Conservation (phyloP, 1,284 basidiomycete species). For the Tylopilus sp. region DNA sequence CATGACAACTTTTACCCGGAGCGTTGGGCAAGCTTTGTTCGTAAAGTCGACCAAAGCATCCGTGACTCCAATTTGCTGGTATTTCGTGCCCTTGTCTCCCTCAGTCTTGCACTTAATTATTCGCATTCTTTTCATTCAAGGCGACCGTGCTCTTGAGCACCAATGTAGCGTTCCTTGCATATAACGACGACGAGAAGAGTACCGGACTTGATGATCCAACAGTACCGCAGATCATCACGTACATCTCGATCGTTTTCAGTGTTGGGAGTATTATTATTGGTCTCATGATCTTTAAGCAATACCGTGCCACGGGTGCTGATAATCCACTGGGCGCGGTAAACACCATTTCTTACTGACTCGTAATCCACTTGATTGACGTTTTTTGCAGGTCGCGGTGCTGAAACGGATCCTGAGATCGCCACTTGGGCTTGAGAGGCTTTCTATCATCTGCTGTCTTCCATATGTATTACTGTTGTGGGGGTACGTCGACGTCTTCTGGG, state of each 20-base stretch:
- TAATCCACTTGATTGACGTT: conserved; percentile 6
- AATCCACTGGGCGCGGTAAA: conserved; percentile 44
- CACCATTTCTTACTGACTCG: neutral
- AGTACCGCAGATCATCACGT: conserved; percentile 37
- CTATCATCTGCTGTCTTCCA: conserved; percentile 45
- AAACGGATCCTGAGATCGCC: conserved; percentile 38
- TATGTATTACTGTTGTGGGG: conserved; percentile 45
- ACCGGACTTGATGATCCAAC: conserved; percentile 20
- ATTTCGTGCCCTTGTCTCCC: neutral
- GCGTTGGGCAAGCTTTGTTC: conserved; percentile 42
- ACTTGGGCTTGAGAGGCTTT: conserved; percentile 39
- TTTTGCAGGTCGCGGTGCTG: conserved; percentile 34
- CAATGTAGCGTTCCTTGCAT: conserved; percentile 33
- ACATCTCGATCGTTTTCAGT: conserved; percentile 43
- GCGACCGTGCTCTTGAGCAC: conserved; percentile 43
- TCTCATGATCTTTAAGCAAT: conserved; percentile 44
- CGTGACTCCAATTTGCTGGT: conserved; percentile 44
- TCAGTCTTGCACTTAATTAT: conserved; percentile 4
- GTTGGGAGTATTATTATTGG: conserved; percentile 42
- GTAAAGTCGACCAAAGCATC: conserved; percentile 43
- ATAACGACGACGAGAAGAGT: conserved; percentile 12
- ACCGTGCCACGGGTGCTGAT: conserved; percentile 45
- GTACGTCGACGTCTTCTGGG: conserved; percentile 18
- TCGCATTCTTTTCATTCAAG: conserved; percentile 9
- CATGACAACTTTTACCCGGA: conserved; percentile 37